Evolutionary conservation across 192 early-diverging fungal genomes (phyloP).

Genomic region (Dimargaris cristalligena): DNA sequence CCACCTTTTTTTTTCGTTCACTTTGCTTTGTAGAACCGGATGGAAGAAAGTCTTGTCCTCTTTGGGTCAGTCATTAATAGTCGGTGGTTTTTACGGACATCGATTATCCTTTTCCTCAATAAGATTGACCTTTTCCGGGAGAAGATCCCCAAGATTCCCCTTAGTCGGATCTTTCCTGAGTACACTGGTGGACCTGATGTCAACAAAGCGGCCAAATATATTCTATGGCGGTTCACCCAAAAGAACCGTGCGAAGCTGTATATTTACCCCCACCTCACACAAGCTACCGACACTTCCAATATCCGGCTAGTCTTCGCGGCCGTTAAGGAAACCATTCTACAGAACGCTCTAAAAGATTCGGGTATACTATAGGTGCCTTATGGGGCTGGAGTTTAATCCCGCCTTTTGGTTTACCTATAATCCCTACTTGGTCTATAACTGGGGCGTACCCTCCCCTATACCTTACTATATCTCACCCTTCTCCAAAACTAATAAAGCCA

Average conservation of each 20-base stretch:
- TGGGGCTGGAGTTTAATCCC: neutral
- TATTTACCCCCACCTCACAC: constrained; percentile 77
- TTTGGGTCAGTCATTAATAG: constrained; percentile 88
- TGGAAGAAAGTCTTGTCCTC: constrained; percentile 75
- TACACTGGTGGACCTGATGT: constrained; percentile 62
- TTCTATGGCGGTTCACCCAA: constrained; percentile 77
- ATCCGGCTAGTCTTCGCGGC: constrained; percentile 79
- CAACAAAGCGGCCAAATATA: constrained; percentile 71
- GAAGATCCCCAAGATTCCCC: constrained; percentile 59
- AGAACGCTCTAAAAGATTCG: constrained; percentile 64
- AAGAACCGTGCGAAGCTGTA: constrained; percentile 64
- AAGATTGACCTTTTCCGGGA: constrained; percentile 78
- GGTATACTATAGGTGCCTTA: constrained; percentile 37
- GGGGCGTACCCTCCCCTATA: no score
- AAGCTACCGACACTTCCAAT: constrained; percentile 84
- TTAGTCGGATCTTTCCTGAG: constrained; percentile 76
- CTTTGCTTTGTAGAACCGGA: constrained; percentile 62
- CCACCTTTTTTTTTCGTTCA: no score
- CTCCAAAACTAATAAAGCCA: no score
- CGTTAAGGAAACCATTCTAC: constrained; percentile 81
- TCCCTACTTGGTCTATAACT: neutral
- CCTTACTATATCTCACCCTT: no score
- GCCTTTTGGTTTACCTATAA: neutral
- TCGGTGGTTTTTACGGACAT: constrained; percentile 80
- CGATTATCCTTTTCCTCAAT: constrained; percentile 87